phyloP scores from a whole-genome alignment of 2,329 filamentous ascomycete species.

The Nigrospora sphaerica region DNA sequence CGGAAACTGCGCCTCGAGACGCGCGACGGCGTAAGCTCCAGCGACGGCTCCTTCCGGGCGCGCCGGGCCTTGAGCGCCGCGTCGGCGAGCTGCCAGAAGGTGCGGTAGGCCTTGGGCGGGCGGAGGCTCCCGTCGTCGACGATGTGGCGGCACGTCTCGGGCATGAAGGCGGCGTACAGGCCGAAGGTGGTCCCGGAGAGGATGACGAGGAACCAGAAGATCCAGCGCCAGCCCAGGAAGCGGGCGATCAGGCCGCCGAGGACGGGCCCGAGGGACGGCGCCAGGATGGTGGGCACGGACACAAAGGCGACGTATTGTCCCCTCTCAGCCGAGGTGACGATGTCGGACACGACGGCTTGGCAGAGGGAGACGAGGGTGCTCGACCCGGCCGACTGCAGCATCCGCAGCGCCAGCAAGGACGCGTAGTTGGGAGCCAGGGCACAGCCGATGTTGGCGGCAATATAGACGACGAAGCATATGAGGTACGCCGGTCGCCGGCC shows the following conservation, averaged over 20 bases:
- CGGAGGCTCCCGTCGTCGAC: constrained; percentile 36
- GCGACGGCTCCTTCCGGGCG: constrained; percentile 1
- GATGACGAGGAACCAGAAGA: constrained; percentile 17
- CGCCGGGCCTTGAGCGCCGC: constrained; percentile 4
- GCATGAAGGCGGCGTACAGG: constrained; percentile 16
- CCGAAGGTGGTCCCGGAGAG: constrained; percentile 9
- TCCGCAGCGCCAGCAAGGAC: constrained; percentile 38
- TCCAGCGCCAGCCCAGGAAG: constrained; percentile 19
- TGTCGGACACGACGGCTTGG: constrained; percentile 47
- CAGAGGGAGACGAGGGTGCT: constrained; percentile 47
- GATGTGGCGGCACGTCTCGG: constrained; percentile 33
- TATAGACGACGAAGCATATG: constrained; percentile 37
- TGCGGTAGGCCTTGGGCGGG: constrained; percentile 19
- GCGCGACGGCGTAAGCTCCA: constrained; percentile 6
- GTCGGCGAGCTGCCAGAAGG: constrained; percentile 16
- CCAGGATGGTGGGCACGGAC: constrained; percentile 34
- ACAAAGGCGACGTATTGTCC: constrained; percentile 45
- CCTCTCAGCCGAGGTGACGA: constrained; percentile 48
- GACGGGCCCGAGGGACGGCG: constrained; percentile 33
- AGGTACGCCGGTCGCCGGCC: constrained; percentile 41
- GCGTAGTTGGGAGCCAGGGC: constrained; percentile 36
- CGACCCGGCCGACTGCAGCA: constrained; percentile 43
- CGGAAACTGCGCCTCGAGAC: constrained; percentile 9
- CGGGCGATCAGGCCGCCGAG: constrained; percentile 45
- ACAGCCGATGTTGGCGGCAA: constrained; percentile 37